Evolutionary conservation across 805 yeast genomes (phyloP).

Genomic region (Metschnikowia koreensis): DNA sequence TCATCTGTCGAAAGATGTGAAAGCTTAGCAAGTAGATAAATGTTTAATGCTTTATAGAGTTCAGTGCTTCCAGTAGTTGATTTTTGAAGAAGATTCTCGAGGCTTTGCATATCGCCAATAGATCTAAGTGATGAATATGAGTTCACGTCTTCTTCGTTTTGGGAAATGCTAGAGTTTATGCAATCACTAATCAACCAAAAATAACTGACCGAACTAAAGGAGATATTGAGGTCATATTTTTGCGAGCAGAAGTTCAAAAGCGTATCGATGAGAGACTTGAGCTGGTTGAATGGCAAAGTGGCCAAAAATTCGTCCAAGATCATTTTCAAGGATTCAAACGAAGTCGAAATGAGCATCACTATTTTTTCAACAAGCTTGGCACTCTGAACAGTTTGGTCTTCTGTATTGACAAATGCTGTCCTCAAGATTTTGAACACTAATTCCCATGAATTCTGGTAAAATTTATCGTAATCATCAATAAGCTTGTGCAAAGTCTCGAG

Average conservation of each 20-base stretch:
- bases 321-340: constrained; percentile 80
- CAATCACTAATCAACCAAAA: constrained; percentile 91
- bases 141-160: background rate
- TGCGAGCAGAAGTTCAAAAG: constrained; percentile 72
- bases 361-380: constrained; percentile 46
- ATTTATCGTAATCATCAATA: constrained; percentile 74
- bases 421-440: constrained; percentile 60
- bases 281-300: constrained; percentile 63
- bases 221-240: constrained; percentile 71
- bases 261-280: constrained; percentile 66
- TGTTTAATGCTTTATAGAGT: constrained; percentile 49
- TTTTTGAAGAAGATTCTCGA: constrained; percentile 10
- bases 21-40: constrained; percentile 51
- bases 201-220: constrained; percentile 87
- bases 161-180: constrained; percentile 23
- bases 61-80: constrained; percentile 4
- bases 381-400: constrained; percentile 17
- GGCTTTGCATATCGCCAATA: background rate
- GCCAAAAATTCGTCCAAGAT: constrained; percentile 83
- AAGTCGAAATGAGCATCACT: constrained; percentile 53
- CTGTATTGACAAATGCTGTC: constrained; percentile 49
- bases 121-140: background rate
- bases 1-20: constrained; percentile 62
- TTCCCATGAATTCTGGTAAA: constrained; percentile 67
- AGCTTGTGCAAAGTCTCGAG: constrained; percentile 66